Evolutionary conservation across 176 grass and related monocot genomes (phyloP).

Genomic region (Eleusine indica): DNA sequence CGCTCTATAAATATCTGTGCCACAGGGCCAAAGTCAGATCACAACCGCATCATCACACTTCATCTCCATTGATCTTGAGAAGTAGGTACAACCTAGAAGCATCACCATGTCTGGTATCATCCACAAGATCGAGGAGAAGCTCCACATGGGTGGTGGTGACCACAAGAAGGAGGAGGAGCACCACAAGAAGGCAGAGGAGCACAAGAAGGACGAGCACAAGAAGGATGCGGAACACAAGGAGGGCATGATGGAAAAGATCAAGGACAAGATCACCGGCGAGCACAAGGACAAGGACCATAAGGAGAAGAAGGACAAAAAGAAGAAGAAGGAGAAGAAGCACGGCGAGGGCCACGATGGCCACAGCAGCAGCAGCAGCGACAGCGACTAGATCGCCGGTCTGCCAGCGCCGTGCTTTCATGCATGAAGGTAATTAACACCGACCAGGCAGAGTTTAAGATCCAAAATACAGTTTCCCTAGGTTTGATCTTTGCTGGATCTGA

Average conservation of each 20-base stretch:
- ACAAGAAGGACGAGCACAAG: conserved; percentile 63
- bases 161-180: conserved; percentile 67
- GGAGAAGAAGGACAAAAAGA: conserved; percentile 45
- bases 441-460: background rate
- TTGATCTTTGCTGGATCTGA: conserved; percentile 25
- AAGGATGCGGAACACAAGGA: conserved; percentile 64
- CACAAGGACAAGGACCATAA: conserved; percentile 50
- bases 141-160: conserved; percentile 83
- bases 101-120: conserved; percentile 80
- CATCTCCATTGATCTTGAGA: background rate
- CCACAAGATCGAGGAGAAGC: conserved; percentile 83
- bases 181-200: conserved; percentile 58
- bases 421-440: background rate
- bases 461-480: background rate
- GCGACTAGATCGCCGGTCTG: conserved; percentile 50
- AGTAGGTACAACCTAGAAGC: background rate
- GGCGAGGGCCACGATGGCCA: conserved; percentile 49
- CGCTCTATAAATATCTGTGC: conserved; percentile 53
- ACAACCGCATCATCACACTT: conserved; percentile 25
- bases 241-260: conserved; percentile 77
- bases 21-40: conserved; percentile 9
- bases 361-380: conserved; percentile 85
- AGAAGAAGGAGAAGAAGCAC: conserved; percentile 69
- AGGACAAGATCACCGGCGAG: conserved; percentile 83
- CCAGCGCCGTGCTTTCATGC: background rate